Conservation (phyloP, 1,139 yeast species). For the Geotrichum phurueaensis region DNA sequence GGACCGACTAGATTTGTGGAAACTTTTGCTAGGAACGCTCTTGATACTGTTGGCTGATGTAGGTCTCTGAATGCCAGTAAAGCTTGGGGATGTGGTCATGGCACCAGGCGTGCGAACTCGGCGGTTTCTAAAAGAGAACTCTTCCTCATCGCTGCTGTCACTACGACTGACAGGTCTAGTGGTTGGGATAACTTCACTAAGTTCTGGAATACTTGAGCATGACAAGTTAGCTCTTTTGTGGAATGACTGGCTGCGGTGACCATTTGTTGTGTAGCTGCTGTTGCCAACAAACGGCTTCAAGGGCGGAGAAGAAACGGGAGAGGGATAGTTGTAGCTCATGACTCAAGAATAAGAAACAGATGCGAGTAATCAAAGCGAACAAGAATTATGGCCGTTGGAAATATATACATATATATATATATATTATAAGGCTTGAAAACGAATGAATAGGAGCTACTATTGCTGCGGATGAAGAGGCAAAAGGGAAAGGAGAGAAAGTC, state of each 20-base stretch:
- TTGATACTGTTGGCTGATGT: neutral
- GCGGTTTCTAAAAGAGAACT: neutral
- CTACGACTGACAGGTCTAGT: neutral
- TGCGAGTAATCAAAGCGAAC: neutral
- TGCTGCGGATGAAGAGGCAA: too few species aligned
- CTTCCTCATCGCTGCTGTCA: neutral
- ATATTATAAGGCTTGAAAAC: too few species aligned
- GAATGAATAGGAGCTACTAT: too few species aligned
- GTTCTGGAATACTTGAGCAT: neutral
- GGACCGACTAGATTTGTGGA: neutral
- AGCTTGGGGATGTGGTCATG: neutral
- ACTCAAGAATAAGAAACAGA: neutral
- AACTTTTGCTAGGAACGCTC: neutral
- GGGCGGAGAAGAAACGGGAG: neutral
- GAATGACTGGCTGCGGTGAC: neutral
- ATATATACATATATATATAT: too few species aligned
- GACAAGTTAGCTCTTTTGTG: neutral
- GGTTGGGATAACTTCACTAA: neutral
- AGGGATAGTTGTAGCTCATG: neutral
- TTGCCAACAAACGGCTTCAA: neutral
- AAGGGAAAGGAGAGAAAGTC: too few species aligned
- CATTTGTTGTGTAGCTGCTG: neutral
- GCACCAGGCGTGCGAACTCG: neutral
- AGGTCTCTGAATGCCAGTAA: neutral
- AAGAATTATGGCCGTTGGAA: neutral